Conservation (phyloP, 768 basidiomycete species). For the Mycena rosella region DNA sequence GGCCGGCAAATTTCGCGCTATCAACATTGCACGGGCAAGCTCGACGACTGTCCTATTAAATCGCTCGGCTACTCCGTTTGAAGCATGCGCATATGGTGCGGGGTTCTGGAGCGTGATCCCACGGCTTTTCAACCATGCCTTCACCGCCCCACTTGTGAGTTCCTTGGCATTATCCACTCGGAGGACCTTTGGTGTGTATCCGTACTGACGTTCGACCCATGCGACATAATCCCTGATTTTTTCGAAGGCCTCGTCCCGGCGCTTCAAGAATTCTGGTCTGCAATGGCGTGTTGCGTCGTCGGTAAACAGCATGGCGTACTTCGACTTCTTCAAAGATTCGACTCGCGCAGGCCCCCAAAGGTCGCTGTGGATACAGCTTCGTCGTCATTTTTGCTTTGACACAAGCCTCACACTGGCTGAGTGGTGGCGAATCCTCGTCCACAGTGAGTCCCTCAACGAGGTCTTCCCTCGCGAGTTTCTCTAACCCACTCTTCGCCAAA, state of each 20-base stretch:
- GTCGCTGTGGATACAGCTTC: constrained; percentile 26
- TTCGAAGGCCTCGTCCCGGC: constrained; percentile 15
- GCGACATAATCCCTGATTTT: constrained; percentile 22
- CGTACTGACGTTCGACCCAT: constrained; percentile 18
- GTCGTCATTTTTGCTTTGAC: constrained; percentile 29
- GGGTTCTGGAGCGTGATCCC: constrained; percentile 49
- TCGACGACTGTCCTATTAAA: constrained; percentile 51
- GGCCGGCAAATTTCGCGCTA: constrained; percentile 36
- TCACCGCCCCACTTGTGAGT: constrained; percentile 42
- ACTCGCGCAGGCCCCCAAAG: constrained; percentile 28
- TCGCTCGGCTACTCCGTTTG: constrained; percentile 57
- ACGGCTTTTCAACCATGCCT: constrained; percentile 34
- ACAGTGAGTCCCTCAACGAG: constrained; percentile 1
- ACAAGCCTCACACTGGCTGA: constrained; percentile 28
- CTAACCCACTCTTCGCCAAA: constrained; percentile 2
- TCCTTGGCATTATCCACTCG: constrained; percentile 50
- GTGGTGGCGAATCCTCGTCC: constrained; percentile 6
- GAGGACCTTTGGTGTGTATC: constrained; percentile 28
- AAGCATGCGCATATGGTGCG: constrained; percentile 51
- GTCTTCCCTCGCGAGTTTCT: neutral
- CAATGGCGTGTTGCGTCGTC: constrained; percentile 24
- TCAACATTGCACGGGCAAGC: constrained; percentile 48
- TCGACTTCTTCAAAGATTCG: constrained; percentile 13
- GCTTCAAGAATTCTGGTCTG: constrained; percentile 26
- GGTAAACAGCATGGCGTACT: constrained; percentile 19